A percentile compares a stretch with the other conserved stretches of the same genome.
Evolutionary conservation across 1,139 yeast species (phyloP).

Genomic region (Blastobotrys malaysiensis): DNA sequence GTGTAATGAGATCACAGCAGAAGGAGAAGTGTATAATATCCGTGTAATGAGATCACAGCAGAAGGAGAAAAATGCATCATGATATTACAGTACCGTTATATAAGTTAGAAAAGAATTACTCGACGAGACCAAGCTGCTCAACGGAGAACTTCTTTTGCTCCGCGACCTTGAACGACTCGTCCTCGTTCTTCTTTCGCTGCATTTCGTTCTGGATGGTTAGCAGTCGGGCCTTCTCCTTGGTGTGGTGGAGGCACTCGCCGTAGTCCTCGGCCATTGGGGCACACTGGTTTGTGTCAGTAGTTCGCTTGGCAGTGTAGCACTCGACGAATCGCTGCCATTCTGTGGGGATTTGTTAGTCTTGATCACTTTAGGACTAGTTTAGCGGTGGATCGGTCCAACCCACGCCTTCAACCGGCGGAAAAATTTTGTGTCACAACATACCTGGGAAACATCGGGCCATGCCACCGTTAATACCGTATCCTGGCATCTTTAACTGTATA

Average conservation of each 20-base stretch:
- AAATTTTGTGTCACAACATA: too few species aligned
- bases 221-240: conserved; percentile 36
- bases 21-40: too few species aligned
- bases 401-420: too few species aligned
- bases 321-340: conserved; percentile 44
- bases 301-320: conserved; percentile 40
- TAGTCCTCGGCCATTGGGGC: conserved; percentile 42
- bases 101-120: conserved; percentile 2
- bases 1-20: too few species aligned
- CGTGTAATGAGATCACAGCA: neutral
- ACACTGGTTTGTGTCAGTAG: conserved; percentile 37
- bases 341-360: conserved; percentile 11
- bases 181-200: conserved; percentile 20
- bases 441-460: conserved; percentile 44
- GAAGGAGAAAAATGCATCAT: neutral
- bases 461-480: conserved; percentile 44
- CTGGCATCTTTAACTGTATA: conserved; percentile 35
- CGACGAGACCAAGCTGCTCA: conserved; percentile 22
- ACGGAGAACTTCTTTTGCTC: conserved; percentile 20
- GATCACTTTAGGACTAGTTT: neutral
- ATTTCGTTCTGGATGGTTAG: conserved; percentile 24
- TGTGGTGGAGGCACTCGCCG: conserved; percentile 46
- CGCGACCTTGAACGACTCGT: conserved; percentile 18
- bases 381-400: too few species aligned
- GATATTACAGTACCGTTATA: neutral